Conservation (phyloP, 2,329 filamentous ascomycete species). For the Macrophomina pseudophaseolina region DNA sequence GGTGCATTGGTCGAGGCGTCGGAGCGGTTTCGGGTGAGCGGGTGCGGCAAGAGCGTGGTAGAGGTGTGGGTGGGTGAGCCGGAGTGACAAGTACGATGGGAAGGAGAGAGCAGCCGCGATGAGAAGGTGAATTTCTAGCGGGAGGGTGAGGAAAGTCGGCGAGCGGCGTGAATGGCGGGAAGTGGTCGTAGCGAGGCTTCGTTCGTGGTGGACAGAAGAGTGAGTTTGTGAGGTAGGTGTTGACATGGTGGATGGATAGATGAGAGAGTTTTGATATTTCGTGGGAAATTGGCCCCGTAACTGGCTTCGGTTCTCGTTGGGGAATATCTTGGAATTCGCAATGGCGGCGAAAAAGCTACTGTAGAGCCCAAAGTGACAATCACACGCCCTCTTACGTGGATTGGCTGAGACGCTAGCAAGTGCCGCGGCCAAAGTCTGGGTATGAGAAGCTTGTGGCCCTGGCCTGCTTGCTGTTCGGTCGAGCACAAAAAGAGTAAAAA, state of each 20-base stretch:
- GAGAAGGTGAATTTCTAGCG: constrained; percentile 41
- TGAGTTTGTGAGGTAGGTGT: neutral
- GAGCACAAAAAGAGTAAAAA: neutral
- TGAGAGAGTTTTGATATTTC: neutral
- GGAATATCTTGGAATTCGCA: too few species aligned
- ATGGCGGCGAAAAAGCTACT: too few species aligned
- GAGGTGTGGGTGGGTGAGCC: constrained; percentile 41
- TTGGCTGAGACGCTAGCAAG: too few species aligned
- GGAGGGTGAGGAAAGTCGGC: constrained; percentile 38
- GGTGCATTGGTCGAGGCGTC: constrained; percentile 35
- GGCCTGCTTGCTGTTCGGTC: neutral
- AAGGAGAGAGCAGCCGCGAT: constrained; percentile 43
- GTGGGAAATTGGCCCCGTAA: too few species aligned
- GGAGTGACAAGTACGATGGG: constrained; percentile 45
- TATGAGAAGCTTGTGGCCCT: neutral
- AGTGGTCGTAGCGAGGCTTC: neutral
- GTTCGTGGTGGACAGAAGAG: neutral
- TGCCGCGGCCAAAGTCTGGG: neutral
- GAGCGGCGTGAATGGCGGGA: constrained; percentile 68
- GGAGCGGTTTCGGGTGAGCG: constrained; percentile 27
- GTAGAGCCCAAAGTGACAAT: too few species aligned
- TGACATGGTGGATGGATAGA: neutral
- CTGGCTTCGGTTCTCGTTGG: too few species aligned
- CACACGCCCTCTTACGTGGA: too few species aligned
- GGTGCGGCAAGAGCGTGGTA: constrained; percentile 35